Percentiles rank a stretch among this genome's conserved stretches.
Evolutionary conservation across 1,139 yeast species (phyloP).

Genomic region (Fermentozyma sake): DNA sequence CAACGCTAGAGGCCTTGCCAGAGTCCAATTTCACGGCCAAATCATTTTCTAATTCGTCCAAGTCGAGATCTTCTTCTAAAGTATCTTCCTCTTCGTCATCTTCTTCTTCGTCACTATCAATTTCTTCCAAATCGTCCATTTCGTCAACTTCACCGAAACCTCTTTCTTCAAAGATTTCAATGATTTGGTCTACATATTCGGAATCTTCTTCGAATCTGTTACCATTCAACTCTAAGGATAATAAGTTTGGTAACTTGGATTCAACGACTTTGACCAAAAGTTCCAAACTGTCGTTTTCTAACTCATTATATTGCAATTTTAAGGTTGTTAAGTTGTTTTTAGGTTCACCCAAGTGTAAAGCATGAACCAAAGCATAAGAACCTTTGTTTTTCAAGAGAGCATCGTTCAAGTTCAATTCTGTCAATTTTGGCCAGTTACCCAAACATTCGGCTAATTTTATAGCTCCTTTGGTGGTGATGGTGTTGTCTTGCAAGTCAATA

Average conservation of each 20-base stretch:
- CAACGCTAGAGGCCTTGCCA: conserved; percentile 42
- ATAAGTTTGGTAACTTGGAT: conserved; percentile 57
- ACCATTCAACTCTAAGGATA: conserved; percentile 80
- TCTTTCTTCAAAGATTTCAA: conserved; percentile 61
- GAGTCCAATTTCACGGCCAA: conserved; percentile 31
- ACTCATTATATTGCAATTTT: conserved; percentile 86
- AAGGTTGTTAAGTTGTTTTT: conserved; percentile 47
- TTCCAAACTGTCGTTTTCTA: conserved; percentile 61
- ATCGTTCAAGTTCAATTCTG: conserved; percentile 83
- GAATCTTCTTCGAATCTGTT: conserved; percentile 63
- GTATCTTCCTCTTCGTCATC: conserved; percentile 60
- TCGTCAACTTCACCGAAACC: conserved; percentile 85
- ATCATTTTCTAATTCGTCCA: conserved; percentile 58
- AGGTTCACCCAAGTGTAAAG: conserved; percentile 35
- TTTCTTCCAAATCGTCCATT: conserved; percentile 89
- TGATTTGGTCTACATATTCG: conserved; percentile 29
- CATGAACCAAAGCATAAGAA: conserved; percentile 48
- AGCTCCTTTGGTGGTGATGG: conserved; percentile 80
- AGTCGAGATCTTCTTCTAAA: conserved; percentile 48
- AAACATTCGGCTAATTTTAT: conserved; percentile 51
- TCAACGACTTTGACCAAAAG: conserved; percentile 48
- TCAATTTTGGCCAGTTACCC: conserved; percentile 43
- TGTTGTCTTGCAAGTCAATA: conserved; percentile 91
- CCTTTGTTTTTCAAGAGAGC: conserved; percentile 82
- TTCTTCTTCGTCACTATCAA: conserved; percentile 80